These are phyloP conservation scores for Diaporthe australafricana DNA, from an alignment of 2,329 filamentous ascomycete genomes.

Conservation along the genomic window DNA sequence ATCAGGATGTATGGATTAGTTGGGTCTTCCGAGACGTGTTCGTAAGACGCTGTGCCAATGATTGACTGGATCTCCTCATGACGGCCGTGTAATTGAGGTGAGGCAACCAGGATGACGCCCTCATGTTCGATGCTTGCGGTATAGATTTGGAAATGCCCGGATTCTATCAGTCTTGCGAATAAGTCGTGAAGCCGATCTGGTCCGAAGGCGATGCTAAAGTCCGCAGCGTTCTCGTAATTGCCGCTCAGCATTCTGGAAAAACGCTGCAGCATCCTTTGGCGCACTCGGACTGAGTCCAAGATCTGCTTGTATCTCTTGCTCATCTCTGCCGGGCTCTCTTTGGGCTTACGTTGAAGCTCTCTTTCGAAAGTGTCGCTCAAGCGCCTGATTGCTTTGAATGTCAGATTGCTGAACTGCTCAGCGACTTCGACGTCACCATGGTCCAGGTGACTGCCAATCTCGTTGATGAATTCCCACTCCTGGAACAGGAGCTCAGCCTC, in stretches of 20 bases:
- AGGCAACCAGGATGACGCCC: constrained; percentile 86
- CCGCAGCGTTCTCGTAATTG: constrained; percentile 95
- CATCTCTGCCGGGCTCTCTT: constrained; percentile 88
- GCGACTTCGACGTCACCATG: constrained; percentile 96
- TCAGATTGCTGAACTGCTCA: constrained; percentile 95
- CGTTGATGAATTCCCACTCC: constrained; percentile 97
- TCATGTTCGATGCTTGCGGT: constrained; percentile 77
- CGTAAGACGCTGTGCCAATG: constrained; percentile 75
- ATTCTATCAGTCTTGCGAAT: constrained; percentile 82
- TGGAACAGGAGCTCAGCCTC: constrained; percentile 97
- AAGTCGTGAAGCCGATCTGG: constrained; percentile 79
- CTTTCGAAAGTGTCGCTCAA: constrained; percentile 92
- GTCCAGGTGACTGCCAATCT: constrained; percentile 90
- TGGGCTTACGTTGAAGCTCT: constrained; percentile 85
- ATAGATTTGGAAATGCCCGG: constrained; percentile 89
- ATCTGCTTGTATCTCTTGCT: constrained; percentile 97
- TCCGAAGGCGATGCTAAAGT: constrained; percentile 85
- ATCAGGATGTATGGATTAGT: constrained; percentile 88
- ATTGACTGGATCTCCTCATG: constrained; percentile 87
- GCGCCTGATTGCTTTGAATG: constrained; percentile 90
- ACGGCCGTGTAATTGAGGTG: constrained; percentile 79
- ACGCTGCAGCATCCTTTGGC: constrained; percentile 95
- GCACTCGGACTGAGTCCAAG: constrained; percentile 93
- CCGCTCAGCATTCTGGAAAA: constrained; percentile 92
- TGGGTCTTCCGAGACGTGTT: constrained; percentile 74